Conservation (phyloP, 257 asterid species). For the Ophiorrhiza pumila region DNA sequence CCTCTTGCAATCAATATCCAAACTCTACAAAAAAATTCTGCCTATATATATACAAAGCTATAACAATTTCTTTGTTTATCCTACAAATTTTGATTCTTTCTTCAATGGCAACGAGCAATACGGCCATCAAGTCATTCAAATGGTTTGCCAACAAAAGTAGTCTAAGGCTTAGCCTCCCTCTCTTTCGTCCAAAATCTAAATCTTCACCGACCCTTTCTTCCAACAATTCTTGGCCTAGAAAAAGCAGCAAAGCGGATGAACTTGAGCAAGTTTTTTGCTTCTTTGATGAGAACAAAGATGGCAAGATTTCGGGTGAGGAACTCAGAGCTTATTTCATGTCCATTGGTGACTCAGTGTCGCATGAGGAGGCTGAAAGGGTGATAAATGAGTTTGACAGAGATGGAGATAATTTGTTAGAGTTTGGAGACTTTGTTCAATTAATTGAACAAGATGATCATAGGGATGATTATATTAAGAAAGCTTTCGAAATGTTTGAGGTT, state of each 20-base stretch:
- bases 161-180: slow-evolving; percentile 1
- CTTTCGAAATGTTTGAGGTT: slow-evolving; percentile 54
- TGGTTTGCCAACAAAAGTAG: slow-evolving; percentile 2
- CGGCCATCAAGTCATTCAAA: background rate
- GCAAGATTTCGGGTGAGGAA: slow-evolving; percentile 40
- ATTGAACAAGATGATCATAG: slow-evolving; percentile 29
- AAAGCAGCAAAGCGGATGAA: slow-evolving; percentile 21
- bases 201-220: background rate
- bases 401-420: slow-evolving; percentile 30
- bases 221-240: slow-evolving; percentile 8
- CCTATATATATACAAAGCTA: background rate
- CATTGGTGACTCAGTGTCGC: slow-evolving; percentile 37
- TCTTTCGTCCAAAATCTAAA: slow-evolving; percentile 4
- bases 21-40: background rate
- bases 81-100: background rate
- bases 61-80: background rate
- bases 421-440: slow-evolving; percentile 31
- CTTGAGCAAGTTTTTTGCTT: slow-evolving; percentile 36
- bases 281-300: slow-evolving; percentile 43
- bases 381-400: slow-evolving; percentile 33
- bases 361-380: slow-evolving; percentile 35
- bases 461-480: slow-evolving; percentile 31
- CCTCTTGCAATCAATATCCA: slow-evolving; percentile 4
- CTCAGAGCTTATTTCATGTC: slow-evolving; percentile 36
- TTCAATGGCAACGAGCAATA: background rate